Conservation (phyloP, 202 grass and related monocot species). For the Zoysia matrella region DNA sequence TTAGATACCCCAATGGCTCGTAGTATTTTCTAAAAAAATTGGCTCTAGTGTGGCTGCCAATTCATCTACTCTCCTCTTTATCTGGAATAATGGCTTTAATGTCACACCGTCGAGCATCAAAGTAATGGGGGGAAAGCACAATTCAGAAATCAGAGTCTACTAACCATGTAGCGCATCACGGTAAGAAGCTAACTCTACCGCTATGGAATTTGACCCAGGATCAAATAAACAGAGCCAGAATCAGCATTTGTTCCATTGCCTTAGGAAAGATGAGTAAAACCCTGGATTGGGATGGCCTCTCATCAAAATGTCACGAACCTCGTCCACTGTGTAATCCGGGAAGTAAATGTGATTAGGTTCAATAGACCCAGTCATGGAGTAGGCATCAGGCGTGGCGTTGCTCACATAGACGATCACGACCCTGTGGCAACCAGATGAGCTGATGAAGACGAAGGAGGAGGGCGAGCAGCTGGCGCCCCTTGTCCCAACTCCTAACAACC, state of each 20-base stretch:
- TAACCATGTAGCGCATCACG: constrained; percentile 4
- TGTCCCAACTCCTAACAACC: constrained; percentile 72
- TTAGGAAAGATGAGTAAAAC: constrained; percentile 77
- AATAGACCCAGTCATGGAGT: constrained; percentile 68
- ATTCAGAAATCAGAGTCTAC: constrained; percentile 1
- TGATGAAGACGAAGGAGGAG: constrained; percentile 70
- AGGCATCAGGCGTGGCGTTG: constrained; percentile 72
- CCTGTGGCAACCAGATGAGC: constrained; percentile 58
- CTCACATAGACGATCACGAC: constrained; percentile 85
- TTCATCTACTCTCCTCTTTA: constrained; percentile 82
- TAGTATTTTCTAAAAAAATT: constrained; percentile 82
- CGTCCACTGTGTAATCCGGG: constrained; percentile 77
- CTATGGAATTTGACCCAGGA: constrained; percentile 12
- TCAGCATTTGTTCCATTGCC: constrained; percentile 43
- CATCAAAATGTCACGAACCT: constrained; percentile 71
- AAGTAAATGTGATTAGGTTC: constrained; percentile 78
- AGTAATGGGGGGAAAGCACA: constrained; percentile 15
- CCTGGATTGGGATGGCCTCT: constrained; percentile 65
- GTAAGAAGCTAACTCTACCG: not conserved
- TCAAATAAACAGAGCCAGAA: constrained; percentile 21
- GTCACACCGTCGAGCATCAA: constrained; percentile 57
- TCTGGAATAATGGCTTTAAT: constrained; percentile 73
- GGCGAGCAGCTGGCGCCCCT: constrained; percentile 55
- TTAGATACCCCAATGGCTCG: constrained; percentile 63
- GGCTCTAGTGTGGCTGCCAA: constrained; percentile 60